Evolutionary conservation across 2,329 filamentous ascomycete genomes (phyloP).

Genomic region (Aspergillus neoniger): DNA sequence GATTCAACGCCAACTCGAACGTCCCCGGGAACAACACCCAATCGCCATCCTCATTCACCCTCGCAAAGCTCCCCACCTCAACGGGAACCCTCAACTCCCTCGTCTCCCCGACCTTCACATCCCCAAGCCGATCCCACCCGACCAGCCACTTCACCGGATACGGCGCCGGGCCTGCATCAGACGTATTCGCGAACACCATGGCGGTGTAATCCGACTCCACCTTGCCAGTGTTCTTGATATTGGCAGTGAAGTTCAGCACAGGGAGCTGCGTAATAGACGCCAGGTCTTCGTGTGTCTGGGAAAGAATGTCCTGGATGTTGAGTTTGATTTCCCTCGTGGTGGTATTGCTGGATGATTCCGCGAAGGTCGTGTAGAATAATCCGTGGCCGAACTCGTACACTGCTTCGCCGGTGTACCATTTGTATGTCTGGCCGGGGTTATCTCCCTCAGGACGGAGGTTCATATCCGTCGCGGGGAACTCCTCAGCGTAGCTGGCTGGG

Average conservation of each 20-base stretch:
- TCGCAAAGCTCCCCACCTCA: slow-evolving; percentile 41
- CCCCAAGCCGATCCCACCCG: slow-evolving; percentile 39
- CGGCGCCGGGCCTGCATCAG: slow-evolving; percentile 43
- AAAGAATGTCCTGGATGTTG: slow-evolving; percentile 39
- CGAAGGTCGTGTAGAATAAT: slow-evolving; percentile 48
- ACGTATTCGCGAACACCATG: slow-evolving; percentile 41
- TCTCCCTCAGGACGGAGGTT: slow-evolving; percentile 39
- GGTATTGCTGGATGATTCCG: slow-evolving; percentile 7
- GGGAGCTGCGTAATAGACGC: slow-evolving; percentile 37
- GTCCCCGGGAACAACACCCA: slow-evolving; percentile 45
- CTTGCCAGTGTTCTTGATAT: slow-evolving; percentile 41
- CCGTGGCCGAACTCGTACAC: slow-evolving; percentile 49
- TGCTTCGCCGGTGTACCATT: slow-evolving; percentile 45
- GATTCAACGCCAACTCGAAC: slow-evolving; percentile 46
- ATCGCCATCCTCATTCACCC: slow-evolving; percentile 42
- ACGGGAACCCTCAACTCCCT: slow-evolving; percentile 37
- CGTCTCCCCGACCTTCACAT: slow-evolving; percentile 26
- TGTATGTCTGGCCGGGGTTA: slow-evolving; percentile 49
- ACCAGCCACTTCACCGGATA: slow-evolving; percentile 48
- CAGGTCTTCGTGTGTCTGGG: slow-evolving; percentile 28
- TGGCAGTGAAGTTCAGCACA: slow-evolving; percentile 40
- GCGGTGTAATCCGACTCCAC: slow-evolving; percentile 44
- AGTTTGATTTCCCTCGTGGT: slow-evolving; percentile 5
- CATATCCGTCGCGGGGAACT: slow-evolving; percentile 46
- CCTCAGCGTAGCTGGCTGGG: slow-evolving; percentile 44